Base-by-base conservation (phyloP, 2,329 filamentous ascomycete genomes). In the Trichoderma polysporum region DNA sequence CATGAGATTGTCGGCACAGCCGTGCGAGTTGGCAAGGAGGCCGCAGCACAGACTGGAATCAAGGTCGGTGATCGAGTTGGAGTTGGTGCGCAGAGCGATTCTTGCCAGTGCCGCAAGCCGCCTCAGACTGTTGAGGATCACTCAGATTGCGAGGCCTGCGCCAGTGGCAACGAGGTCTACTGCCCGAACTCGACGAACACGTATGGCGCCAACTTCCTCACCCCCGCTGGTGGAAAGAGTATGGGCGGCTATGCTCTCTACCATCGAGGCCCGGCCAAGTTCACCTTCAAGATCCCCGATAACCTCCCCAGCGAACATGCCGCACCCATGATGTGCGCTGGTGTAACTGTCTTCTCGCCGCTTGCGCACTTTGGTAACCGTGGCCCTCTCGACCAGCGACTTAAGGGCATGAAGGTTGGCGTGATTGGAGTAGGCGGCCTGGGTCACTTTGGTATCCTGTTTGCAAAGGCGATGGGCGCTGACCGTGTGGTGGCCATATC, bases 261-360 rank as follows among this genome's bases (percentile, higher is more conserved):
- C 69, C 73, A 77, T 68, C 75, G 76, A 35, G 74, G 71, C 39
- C 71, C 75, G 31, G 74, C 70, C 0, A 74, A 71, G 35, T 91
- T 90, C 69, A 78, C 78, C 37, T 72, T 83, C 62, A 82, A 81
- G 73, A 81, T 83, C 49, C 80, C 80, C 17, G 79, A 82, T 29
- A 73, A 70, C 12, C 69, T 83, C 0, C 68, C 74, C n/a, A 76
- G 75, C 1, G 80, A 78, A 41, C 69, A 78, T 41, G 79, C 80
- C 9, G 81, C 89, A 17, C 89, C 90, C 3, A 87, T 92, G 85
- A 80, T 92, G 58, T 92, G 90, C 71, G 90, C 84, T 15, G 90
- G 90, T 22, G 83, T 91, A 47, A 92, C 90, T 0, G 81, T 88
- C 10, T 92, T 83, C 72, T 80, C 82, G 8, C 90, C 90, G 0